Conservation (phyloP, 1,284 basidiomycete genomes). For the Ustilago shanxiensis region DNA sequence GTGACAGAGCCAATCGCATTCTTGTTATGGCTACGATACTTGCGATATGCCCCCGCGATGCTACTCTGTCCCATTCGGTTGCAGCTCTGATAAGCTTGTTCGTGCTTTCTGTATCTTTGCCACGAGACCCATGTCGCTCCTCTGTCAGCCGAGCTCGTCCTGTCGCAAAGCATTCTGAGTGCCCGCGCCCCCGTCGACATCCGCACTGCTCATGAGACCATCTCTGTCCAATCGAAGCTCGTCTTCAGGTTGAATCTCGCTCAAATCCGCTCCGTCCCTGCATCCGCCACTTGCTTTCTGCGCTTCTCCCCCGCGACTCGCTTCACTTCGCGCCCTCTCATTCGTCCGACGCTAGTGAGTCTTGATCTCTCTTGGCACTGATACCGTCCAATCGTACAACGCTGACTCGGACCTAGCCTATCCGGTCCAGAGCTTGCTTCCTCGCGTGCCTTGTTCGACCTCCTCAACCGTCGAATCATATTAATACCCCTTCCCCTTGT, state of each 20-base stretch:
- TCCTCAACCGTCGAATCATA: conserved; percentile 1
- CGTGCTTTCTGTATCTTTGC: conserved; percentile 11
- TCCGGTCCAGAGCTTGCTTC: conserved; percentile 3
- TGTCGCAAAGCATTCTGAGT: not conserved
- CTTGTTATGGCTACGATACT: not conserved
- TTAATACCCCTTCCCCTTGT: conserved; percentile 16
- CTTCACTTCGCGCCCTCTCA: not conserved
- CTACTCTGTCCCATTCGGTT: not conserved
- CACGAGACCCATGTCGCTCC: conserved; percentile 22
- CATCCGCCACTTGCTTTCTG: conserved; percentile 5
- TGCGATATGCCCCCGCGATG: conserved; percentile 3
- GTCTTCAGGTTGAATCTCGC: conserved; percentile 1
- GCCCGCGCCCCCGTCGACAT: conserved; percentile 11
- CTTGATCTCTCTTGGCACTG: conserved; percentile 1
- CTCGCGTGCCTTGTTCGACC: not conserved
- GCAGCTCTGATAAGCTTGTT: conserved; percentile 19
- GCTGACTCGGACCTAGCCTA: conserved; percentile 21
- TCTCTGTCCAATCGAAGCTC: conserved; percentile 35
- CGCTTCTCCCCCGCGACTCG: not conserved
- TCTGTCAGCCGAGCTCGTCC: conserved; percentile 2
- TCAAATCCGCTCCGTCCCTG: conserved; percentile 31
- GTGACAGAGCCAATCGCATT: conserved; percentile 10
- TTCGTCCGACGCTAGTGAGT: conserved; percentile 13
- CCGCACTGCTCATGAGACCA: conserved; percentile 25
- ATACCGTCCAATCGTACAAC: conserved; percentile 1